A percentile compares a stretch with the other conserved stretches of the same genome.
These are phyloP conservation scores for Sclerotinia minor DNA, from an alignment of 2,329 filamentous ascomycete species.

Conservation along the genomic window DNA sequence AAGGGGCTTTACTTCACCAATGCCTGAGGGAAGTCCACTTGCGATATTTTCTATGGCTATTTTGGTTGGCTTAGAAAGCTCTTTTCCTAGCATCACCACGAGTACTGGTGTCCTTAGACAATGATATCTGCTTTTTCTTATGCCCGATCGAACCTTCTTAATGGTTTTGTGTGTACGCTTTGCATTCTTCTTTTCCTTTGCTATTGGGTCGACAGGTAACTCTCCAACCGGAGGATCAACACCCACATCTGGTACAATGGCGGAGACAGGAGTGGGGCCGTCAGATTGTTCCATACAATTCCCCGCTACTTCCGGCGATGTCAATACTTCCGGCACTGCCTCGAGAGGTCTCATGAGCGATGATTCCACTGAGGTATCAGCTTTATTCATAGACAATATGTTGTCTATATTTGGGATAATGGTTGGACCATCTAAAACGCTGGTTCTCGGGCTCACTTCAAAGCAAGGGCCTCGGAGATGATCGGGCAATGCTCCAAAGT, in stretches of 20 bases:
- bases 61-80: slow-evolving; percentile 28
- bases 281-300: slow-evolving; percentile 19
- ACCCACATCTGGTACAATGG: slow-evolving; percentile 11
- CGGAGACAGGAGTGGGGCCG: slow-evolving; percentile 10
- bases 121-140: slow-evolving; percentile 20
- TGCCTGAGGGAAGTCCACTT: slow-evolving; percentile 13
- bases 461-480: slow-evolving; percentile 19
- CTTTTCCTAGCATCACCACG: slow-evolving; percentile 26
- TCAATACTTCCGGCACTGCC: not conserved
- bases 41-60: slow-evolving; percentile 21
- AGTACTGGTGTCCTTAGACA: slow-evolving; percentile 27
- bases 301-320: not conserved
- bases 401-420: slow-evolving; percentile 2
- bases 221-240: slow-evolving; percentile 3
- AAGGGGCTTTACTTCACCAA: slow-evolving; percentile 17
- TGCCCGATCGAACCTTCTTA: slow-evolving; percentile 18
- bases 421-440: slow-evolving; percentile 5
- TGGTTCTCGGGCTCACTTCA: slow-evolving; percentile 23
- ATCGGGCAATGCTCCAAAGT: slow-evolving; percentile 13
- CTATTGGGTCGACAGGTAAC: not conserved
- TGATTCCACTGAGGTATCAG: slow-evolving; percentile 3
- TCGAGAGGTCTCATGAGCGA: slow-evolving; percentile 4
- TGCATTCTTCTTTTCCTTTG: not conserved
- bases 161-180: slow-evolving; percentile 21
- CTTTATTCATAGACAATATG: slow-evolving; percentile 16